Evolutionary conservation across 2,329 filamentous ascomycete species (phyloP).

Genomic region (Aspergillus uvarum): DNA sequence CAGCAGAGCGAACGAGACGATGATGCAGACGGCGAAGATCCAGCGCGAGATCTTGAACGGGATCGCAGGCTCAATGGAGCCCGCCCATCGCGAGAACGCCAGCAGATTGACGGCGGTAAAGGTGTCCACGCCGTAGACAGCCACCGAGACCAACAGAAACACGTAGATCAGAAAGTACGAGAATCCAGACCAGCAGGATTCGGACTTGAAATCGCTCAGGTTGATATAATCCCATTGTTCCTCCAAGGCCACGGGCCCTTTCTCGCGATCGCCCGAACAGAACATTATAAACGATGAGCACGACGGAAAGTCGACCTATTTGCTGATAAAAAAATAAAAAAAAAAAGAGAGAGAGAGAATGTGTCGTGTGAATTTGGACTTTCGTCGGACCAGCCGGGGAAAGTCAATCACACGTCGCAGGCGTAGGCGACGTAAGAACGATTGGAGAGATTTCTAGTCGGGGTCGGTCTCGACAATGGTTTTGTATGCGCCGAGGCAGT

Average conservation of each 20-base stretch:
- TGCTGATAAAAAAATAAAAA: no score
- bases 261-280: constrained; percentile 60
- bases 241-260: constrained; percentile 71
- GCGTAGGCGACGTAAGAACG: constrained; percentile 9
- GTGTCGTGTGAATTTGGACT: constrained; percentile 18
- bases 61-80: constrained; percentile 75
- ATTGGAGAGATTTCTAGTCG: background rate
- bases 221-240: constrained; percentile 93
- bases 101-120: constrained; percentile 93
- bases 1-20: constrained; percentile 82
- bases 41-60: constrained; percentile 79
- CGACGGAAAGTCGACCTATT: background rate
- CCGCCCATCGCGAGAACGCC: constrained; percentile 85
- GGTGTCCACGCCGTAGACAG: constrained; percentile 85
- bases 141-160: constrained; percentile 72
- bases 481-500: constrained; percentile 6
- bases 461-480: background rate
- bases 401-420: constrained; percentile 24
- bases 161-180: constrained; percentile 86
- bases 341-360: constrained; percentile 10
- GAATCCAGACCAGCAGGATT: constrained; percentile 71
- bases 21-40: constrained; percentile 92
- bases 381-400: constrained; percentile 37
- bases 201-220: constrained; percentile 75
- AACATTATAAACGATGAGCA: constrained; percentile 54